Percentiles rank a stretch among this genome's conserved stretches.
phyloP scores from a whole-genome alignment of 140 eudicot species.

The Oenanthe javanica region DNA sequence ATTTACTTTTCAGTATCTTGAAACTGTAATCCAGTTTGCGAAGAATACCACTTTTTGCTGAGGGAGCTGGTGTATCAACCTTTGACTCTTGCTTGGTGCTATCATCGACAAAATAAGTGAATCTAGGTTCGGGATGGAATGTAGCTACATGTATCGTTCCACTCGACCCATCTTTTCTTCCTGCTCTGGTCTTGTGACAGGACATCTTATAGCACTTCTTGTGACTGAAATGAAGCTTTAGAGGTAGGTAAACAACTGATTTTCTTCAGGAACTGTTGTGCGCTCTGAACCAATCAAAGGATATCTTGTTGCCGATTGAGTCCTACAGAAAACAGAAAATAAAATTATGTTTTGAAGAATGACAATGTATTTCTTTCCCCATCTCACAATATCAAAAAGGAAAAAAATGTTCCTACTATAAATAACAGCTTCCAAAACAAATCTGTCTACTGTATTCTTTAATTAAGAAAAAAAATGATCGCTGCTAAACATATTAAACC shows the following conservation, averaged over 20 bases:
- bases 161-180: slow-evolving; percentile 33
- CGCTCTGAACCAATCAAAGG: slow-evolving; percentile 26
- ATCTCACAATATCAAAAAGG: background rate
- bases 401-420: background rate
- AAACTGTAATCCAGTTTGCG: slow-evolving; percentile 28
- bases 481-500: background rate
- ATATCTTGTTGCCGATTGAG: slow-evolving; percentile 24
- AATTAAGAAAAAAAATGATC: background rate
- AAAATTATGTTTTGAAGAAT: background rate
- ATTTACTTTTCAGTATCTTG: slow-evolving; percentile 9
- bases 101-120: slow-evolving; percentile 60
- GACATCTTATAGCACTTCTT: slow-evolving; percentile 59
- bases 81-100: slow-evolving; percentile 32
- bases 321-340: slow-evolving; percentile 27
- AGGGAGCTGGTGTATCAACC: slow-evolving; percentile 21
- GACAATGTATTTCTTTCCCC: background rate
- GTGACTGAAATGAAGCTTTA: slow-evolving; percentile 15
- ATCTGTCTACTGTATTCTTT: background rate
- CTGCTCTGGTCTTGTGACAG: slow-evolving; percentile 49
- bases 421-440: background rate
- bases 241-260: slow-evolving; percentile 2
- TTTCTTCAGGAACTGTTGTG: slow-evolving; percentile 12
- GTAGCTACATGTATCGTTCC: slow-evolving; percentile 64
- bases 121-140: slow-evolving; percentile 68
- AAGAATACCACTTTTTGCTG: slow-evolving; percentile 20